phyloP scores from a whole-genome alignment of 805 yeast genomes.

The Metschnikowia henanensis region DNA sequence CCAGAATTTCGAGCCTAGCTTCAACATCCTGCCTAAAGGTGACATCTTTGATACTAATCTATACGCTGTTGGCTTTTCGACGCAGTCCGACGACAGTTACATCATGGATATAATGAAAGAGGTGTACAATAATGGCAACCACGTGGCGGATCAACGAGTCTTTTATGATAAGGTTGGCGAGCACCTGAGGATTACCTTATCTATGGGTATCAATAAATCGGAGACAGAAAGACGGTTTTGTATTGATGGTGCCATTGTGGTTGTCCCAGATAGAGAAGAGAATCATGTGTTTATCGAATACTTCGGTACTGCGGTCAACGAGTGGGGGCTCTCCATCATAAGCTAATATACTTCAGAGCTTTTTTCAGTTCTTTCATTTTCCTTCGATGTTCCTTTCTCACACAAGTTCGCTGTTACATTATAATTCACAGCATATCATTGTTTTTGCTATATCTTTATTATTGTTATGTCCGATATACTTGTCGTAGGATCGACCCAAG shows the following conservation, averaged over 20 bases:
- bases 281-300: slow-evolving; percentile 4
- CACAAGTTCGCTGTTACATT: too few species aligned
- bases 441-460: too few species aligned
- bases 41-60: slow-evolving; percentile 41
- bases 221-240: slow-evolving; percentile 52
- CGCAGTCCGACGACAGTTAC: slow-evolving; percentile 26
- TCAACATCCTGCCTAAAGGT: slow-evolving; percentile 63
- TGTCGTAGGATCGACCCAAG: too few species aligned
- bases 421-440: too few species aligned
- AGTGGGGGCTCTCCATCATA: slow-evolving; percentile 11
- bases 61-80: slow-evolving; percentile 48
- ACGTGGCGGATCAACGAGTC: slow-evolving; percentile 50
- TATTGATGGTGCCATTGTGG: slow-evolving; percentile 60
- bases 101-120: slow-evolving; percentile 56
- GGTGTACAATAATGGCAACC: slow-evolving; percentile 59
- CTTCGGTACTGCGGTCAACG: slow-evolving; percentile 10
- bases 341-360: not conserved
- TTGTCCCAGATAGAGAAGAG: slow-evolving; percentile 22
- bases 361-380: too few species aligned
- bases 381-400: too few species aligned
- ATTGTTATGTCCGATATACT: too few species aligned
- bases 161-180: slow-evolving; percentile 37
- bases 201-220: slow-evolving; percentile 12
- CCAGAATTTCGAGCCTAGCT: slow-evolving; percentile 56
- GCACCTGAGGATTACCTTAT: slow-evolving; percentile 25